A percentile compares a stretch with the other conserved stretches of the same genome.
These are phyloP conservation scores for Pleurotus cornucopiae DNA, from an alignment of 768 basidiomycete genomes.

Conservation along the genomic window DNA sequence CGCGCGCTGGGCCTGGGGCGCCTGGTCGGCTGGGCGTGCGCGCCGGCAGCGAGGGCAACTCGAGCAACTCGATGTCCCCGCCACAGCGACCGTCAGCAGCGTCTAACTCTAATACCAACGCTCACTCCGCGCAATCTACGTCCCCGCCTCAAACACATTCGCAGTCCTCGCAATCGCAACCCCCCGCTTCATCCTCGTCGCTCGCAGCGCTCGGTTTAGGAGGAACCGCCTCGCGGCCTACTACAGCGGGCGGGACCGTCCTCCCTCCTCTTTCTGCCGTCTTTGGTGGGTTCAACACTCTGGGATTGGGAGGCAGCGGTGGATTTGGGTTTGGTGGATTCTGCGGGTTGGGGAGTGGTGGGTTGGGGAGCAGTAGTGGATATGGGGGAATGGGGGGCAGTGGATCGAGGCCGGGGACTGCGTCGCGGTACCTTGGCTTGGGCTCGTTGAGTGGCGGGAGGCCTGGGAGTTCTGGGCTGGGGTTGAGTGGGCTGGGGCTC, in stretches of 20 bases:
- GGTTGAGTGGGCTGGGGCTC: neutral
- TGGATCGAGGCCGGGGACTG: neutral
- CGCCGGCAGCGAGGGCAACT: no score
- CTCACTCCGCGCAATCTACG: no score
- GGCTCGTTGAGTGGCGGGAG: neutral
- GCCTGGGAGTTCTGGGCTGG: neutral
- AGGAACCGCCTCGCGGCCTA: neutral
- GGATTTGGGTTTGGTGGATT: no score
- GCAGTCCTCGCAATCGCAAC: neutral
- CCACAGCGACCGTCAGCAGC: no score
- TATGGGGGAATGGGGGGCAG: neutral
- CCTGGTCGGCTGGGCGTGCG: no score
- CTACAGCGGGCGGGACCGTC: conserved; percentile 2
- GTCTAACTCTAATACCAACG: no score
- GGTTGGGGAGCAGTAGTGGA: no score
- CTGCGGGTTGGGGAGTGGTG: no score
- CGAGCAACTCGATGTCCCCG: no score
- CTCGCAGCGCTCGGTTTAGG: neutral
- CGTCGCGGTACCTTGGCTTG: neutral
- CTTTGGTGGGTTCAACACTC: neutral
- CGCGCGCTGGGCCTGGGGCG: no score
- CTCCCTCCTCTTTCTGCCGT: conserved; percentile 2
- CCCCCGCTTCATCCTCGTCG: neutral
- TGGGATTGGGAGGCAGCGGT: no score
- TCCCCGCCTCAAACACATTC: neutral